phyloP scores from a whole-genome alignment of 306 rosid genomes.

The Fragaria vesca region DNA sequence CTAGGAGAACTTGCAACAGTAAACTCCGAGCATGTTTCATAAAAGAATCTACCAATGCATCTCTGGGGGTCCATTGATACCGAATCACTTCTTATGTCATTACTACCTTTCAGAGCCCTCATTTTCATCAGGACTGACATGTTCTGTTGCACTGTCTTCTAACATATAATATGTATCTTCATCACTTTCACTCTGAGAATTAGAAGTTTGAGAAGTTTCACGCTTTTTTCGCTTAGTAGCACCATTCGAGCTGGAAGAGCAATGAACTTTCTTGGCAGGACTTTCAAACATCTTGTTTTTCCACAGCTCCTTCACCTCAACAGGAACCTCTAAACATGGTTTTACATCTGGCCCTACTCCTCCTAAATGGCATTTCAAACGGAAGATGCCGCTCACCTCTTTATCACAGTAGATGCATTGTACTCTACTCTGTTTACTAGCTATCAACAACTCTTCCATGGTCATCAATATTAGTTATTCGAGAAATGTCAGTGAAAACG shows the following conservation, averaged over 20 bases:
- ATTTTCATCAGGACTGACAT: conserved; percentile 5
- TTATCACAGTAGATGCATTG: conserved; percentile 5
- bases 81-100: not conserved
- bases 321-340: not conserved
- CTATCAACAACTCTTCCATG: conserved; percentile 4
- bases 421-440: not conserved
- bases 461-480: not conserved
- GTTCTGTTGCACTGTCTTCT: not conserved
- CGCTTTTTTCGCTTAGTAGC: not conserved
- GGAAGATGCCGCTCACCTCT: not conserved
- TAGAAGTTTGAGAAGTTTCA: not conserved
- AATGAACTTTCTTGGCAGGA: not conserved
- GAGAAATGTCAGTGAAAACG: not conserved
- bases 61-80: not conserved
- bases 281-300: not conserved
- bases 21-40: conserved; percentile 33
- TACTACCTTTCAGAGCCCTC: not conserved
- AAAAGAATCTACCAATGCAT: conserved; percentile 29
- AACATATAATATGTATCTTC: not conserved
- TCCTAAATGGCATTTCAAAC: conserved; percentile 3
- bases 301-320: conserved; percentile 8
- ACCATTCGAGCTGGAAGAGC: not conserved
- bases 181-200: not conserved
- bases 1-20: conserved; percentile 5
- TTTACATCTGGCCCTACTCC: not conserved